Conservation (phyloP, 208 protist species). For the Tritrichomonas musculus region DNA sequence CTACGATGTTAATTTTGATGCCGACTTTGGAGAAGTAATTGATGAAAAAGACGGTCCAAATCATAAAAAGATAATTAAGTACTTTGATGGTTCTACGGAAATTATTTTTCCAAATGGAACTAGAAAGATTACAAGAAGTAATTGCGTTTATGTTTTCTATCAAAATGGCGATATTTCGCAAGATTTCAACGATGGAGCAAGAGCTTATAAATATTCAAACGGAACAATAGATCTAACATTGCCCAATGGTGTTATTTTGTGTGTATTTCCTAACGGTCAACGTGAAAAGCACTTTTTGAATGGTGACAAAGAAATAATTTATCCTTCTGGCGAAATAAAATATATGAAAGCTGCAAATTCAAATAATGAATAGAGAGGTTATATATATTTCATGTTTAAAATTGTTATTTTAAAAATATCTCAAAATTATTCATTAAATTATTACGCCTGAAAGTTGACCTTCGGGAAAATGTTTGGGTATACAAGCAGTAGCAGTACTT, state of each 20-base stretch:
- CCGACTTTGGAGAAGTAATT: no score
- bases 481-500: no score
- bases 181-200: neutral
- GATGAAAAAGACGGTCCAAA: neutral
- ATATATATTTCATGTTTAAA: no score
- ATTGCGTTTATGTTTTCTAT: neutral
- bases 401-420: no score
- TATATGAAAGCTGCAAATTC: neutral
- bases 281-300: neutral
- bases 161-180: neutral
- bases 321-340: neutral
- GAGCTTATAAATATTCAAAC: neutral
- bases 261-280: neutral
- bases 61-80: neutral
- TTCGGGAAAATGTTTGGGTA: no score
- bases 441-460: no score
- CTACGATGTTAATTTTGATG: no score
- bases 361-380: no score
- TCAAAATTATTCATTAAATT: no score
- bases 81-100: neutral
- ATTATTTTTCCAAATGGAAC: neutral
- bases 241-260: neutral
- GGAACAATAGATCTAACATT: neutral
- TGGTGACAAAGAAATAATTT: neutral
- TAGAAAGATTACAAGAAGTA: neutral